These are phyloP conservation scores for Mycosphaerella sp. DNA, from an alignment of 2,329 filamentous ascomycete species.

Conservation along the genomic window DNA sequence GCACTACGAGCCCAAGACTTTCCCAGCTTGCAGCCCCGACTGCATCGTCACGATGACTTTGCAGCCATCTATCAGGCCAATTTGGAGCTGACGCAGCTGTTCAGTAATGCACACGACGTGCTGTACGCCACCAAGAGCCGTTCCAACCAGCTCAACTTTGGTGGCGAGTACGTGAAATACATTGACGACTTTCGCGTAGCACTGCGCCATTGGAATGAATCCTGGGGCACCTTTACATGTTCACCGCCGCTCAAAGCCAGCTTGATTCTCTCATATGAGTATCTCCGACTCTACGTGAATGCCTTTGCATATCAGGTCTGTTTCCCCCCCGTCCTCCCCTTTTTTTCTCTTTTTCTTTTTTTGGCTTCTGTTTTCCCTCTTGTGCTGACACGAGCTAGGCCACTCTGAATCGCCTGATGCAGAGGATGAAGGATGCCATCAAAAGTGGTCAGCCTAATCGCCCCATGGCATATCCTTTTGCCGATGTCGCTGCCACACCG, in stretches of 20 bases:
- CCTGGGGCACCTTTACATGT: constrained; percentile 29
- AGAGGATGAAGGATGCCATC: constrained; percentile 25
- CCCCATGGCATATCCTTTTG: constrained; percentile 24
- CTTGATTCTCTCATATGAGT: constrained; percentile 57
- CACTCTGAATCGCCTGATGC: constrained; percentile 29
- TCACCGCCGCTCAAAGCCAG: constrained; percentile 54
- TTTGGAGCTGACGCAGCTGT: constrained; percentile 32
- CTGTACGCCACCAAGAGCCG: constrained; percentile 32
- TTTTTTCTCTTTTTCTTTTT: not conserved
- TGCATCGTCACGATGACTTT: constrained; percentile 28
- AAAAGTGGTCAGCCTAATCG: constrained; percentile 21
- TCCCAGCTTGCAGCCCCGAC: constrained; percentile 27
- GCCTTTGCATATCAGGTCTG: constrained; percentile 57
- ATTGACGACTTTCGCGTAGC: constrained; percentile 33
- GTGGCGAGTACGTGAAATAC: constrained; percentile 34
- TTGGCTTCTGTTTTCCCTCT: not conserved
- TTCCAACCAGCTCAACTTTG: constrained; percentile 31
- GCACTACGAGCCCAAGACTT: constrained; percentile 30
- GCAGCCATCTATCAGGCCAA: constrained; percentile 33
- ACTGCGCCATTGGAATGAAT: constrained; percentile 31
- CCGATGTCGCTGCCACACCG: constrained; percentile 49
- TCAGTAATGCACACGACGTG: constrained; percentile 33
- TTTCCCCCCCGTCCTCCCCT: too few species aligned
- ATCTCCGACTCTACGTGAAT: constrained; percentile 59
- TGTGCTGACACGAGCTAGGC: constrained; percentile 12